These are phyloP conservation scores for Pythium monospermum DNA, from an alignment of 352 stramenopile genomes.

Conservation along the genomic window DNA sequence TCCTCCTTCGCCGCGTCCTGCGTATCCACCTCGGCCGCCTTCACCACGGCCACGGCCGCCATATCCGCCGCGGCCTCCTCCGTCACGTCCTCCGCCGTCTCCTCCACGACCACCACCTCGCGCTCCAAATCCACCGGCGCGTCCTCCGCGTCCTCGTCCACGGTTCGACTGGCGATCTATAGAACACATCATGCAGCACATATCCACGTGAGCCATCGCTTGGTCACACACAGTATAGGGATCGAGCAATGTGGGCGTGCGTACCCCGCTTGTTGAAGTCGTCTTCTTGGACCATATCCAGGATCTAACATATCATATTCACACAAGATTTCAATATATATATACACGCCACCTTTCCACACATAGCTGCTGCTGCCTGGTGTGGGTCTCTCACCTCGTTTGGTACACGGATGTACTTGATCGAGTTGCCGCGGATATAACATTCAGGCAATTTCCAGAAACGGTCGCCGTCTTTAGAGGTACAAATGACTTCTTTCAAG, in stretches of 20 bases:
- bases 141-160: conserved; percentile 64
- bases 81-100: conserved; percentile 17
- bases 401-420: conserved; percentile 98
- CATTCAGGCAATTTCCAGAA: conserved; percentile 99
- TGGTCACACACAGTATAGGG: conserved; percentile 1
- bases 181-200: conserved; percentile 10
- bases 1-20: conserved; percentile 22
- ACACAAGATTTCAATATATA: background rate
- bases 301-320: conserved; percentile 41
- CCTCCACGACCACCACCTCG: conserved; percentile 33
- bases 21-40: conserved; percentile 9
- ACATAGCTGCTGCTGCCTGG: too few relatives aligned
- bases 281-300: conserved; percentile 95
- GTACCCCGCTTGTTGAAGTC: conserved; percentile 81
- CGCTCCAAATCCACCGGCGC: conserved; percentile 36
- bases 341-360: too few relatives aligned
- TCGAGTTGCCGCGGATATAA: conserved; percentile 97
- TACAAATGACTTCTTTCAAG: conserved; percentile 98
- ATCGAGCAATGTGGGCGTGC: background rate
- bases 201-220: too few relatives aligned
- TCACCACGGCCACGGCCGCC: conserved; percentile 35
- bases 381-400: conserved; percentile 94
- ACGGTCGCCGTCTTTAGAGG: conserved; percentile 93
- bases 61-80: conserved; percentile 23
- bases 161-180: conserved; percentile 68